Evolutionary conservation across 495 filamentous ascomycete genomes (phyloP), one percentile per base, ranked within the genome.

Genomic region (Talaromyces nanjingensis): DNA sequence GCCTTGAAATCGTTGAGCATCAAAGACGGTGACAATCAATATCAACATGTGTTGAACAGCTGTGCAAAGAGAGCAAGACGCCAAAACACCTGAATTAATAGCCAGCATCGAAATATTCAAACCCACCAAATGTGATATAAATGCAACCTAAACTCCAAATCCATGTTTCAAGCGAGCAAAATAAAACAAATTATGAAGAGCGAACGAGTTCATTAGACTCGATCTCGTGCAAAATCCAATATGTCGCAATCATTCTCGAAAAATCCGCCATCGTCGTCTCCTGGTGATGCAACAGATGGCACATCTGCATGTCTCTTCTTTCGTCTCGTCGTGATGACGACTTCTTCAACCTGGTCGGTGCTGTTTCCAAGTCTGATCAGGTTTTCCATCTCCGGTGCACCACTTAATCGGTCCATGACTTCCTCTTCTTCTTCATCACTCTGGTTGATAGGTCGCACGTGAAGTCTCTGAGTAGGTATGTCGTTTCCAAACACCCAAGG

Each of bases 191-290:
- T 25, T 11, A 56, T 6, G 47, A 49, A 65, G 60, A 45, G 65
- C 6, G 52, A 22, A 49, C 18, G 42, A 61, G 33, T 61, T 24
- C 24, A 31, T 60, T 78, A 93, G 39, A 93, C 91, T 68, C 91
- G 80, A 71, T 96, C 90, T 68, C 89, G 86, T 12, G 91, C 91
- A 84, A 92, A 96, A 77, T 96, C 92, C 67, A 97, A 79, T 63
- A 97, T 89, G 69, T 96, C 92, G 69, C 90, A 93, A 71, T 94
- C 92, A 70, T 97, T 91, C 73, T 97, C 92, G 68, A 97, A 97
- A 73, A 97, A 94, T 3, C 91, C 92, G 42, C 93, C 89, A 34
- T 87, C 89, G 16, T 86, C 84, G 25, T 81, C 82, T 76, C 31
- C 27, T 20, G 24, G 57, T 12, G 55, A 37, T 11, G 55, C 42